Evolutionary conservation across 1,284 basidiomycete genomes (phyloP).

Genomic region (Peniophora sp.): DNA sequence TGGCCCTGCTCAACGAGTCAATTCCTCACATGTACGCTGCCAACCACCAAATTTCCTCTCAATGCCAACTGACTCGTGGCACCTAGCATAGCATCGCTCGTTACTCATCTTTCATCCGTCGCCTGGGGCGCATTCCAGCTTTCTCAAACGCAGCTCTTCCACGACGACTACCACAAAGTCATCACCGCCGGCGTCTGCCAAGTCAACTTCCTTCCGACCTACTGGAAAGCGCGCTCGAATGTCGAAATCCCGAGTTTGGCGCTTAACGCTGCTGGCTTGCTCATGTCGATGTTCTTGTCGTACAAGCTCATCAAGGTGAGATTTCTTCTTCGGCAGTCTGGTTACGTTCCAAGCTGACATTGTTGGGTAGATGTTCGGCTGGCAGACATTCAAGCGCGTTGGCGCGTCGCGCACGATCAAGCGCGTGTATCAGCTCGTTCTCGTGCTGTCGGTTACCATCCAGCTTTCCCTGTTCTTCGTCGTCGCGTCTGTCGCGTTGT

Average conservation of each 20-base stretch:
- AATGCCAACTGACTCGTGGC: background rate
- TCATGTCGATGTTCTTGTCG: conserved; percentile 56
- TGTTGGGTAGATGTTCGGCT: conserved; percentile 54
- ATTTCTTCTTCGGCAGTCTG: background rate
- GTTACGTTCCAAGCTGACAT: background rate
- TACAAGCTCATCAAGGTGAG: conserved; percentile 68
- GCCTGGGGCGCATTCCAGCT: conserved; percentile 67
- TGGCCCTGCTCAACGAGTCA: conserved; percentile 73
- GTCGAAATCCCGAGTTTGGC: conserved; percentile 61
- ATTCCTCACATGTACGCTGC: conserved; percentile 62
- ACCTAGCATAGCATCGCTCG: conserved; percentile 47
- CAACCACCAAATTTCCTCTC: background rate
- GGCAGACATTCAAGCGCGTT: conserved; percentile 80
- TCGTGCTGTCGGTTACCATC: conserved; percentile 62
- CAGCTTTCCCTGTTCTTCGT: conserved; percentile 76
- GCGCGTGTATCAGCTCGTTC: conserved; percentile 63
- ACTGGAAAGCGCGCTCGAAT: conserved; percentile 48
- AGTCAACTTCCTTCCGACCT: conserved; percentile 44
- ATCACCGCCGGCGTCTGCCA: conserved; percentile 60
- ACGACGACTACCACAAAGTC: conserved; percentile 42
- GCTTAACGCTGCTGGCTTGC: conserved; percentile 51
- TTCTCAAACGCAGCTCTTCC: conserved; percentile 48
- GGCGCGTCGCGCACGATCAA: conserved; percentile 71
- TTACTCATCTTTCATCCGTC: conserved; percentile 66
- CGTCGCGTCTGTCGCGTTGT: conserved; percentile 57